Evolutionary conservation across 2,329 filamentous ascomycete genomes (phyloP), one percentile per base, ranked within the genome.

Genomic region (Stagonosporopsis rhizophila): DNA sequence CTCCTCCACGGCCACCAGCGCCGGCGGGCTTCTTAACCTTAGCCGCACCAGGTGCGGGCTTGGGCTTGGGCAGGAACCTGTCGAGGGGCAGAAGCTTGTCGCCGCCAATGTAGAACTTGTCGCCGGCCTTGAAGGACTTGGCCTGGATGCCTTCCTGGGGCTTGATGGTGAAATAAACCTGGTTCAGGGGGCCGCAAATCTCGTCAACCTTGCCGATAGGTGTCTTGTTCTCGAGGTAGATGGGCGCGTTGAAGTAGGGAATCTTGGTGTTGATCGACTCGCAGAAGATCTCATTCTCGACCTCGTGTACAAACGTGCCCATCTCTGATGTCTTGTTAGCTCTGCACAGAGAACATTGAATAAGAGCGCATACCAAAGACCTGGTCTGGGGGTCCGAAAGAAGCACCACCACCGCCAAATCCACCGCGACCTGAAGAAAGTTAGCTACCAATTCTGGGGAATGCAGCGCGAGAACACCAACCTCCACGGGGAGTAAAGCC

Each of bases 221-320:
- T 41, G 90, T 94, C 89, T 98, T 99, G 84, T 98, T 99, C 85
- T 98, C 94, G 72, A 98, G 89, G 82, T 95, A 99, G 78, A 99
- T 96, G 67, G 92, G 92, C 60, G 95, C 95, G 83, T 97, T 98
- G 89, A 99, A 99, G 83, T 96, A 96, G 60, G 95, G 95, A 64
- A 99, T 89, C 82, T 98, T 98, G 70, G 89, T 83, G 83, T 97
- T 98, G 79, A 90, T 89, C 67, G 91, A 96, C 79, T 92, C 89
- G 89, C 94, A 97, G 69, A 99, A 89, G 85, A 99, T 95, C 80
- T 99, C 95, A 77, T 94, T 94, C 80, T 99, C 95, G 81, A 91
- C 94, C 56, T 92, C 88, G 82, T 99, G 95, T 76, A 97, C 80
- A 80, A 98, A 96, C 65, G 86, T 87, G 78, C 95, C 95, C 89